Evolutionary conservation across 1,284 basidiomycete species (phyloP).

Genomic region (Athelia sp.): DNA sequence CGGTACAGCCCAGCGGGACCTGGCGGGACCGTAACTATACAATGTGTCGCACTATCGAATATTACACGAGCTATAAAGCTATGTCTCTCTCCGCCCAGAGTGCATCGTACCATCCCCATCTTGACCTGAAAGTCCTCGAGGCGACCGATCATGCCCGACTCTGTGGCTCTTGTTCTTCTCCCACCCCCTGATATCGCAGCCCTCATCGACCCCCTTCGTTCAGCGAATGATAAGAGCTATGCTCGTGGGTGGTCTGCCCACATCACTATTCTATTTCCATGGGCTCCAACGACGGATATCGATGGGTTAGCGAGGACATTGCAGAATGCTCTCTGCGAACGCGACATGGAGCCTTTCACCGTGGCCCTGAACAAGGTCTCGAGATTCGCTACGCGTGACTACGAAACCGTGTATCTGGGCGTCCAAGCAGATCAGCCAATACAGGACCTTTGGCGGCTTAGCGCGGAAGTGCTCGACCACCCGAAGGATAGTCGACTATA

Average conservation of each 20-base stretch:
- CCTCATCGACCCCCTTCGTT: too few species aligned
- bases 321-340: slow-evolving; percentile 4
- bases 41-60: too few species aligned
- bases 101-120: too few species aligned
- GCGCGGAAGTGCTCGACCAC: slow-evolving; percentile 10
- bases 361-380: slow-evolving; percentile 9
- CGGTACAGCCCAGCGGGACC: too few species aligned
- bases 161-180: too few species aligned
- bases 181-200: too few species aligned
- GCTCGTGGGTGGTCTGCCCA: slow-evolving; percentile 15
- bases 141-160: too few species aligned
- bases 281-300: slow-evolving; percentile 4
- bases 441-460: slow-evolving; percentile 9
- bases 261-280: slow-evolving; percentile 15
- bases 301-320: slow-evolving; percentile 7
- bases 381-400: slow-evolving; percentile 9
- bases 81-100: too few species aligned
- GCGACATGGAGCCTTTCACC: slow-evolving; percentile 12
- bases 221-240: background rate
- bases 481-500: slow-evolving; percentile 8
- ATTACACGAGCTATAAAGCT: too few species aligned
- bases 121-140: too few species aligned
- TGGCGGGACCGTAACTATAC: too few species aligned
- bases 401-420: slow-evolving; percentile 14
- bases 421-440: slow-evolving; percentile 7